A percentile compares a stretch with the other conserved stretches of the same genome.
Conservation (phyloP, 441 rosid species). For the Capsella rubella region DNA sequence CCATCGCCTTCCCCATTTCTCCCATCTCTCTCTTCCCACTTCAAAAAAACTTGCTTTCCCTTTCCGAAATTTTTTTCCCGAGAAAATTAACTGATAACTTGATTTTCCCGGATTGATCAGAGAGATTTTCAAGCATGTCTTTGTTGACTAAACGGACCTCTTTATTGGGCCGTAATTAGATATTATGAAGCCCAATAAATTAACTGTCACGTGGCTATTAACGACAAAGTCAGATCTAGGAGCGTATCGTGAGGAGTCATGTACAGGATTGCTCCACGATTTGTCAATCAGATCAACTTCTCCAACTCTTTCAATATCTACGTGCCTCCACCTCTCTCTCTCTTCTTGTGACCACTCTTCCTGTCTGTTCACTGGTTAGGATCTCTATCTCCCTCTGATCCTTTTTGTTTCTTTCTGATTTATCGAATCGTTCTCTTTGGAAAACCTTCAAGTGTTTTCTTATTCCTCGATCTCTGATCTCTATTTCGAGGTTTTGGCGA, state of each 20-base stretch:
- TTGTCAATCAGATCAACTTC: conserved; percentile 40
- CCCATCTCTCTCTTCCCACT: conserved; percentile 38
- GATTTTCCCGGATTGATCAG: not conserved
- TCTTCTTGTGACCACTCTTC: conserved; percentile 47
- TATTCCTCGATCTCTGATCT: conserved; percentile 29
- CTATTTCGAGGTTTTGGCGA: not conserved
- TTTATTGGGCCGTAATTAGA: conserved; percentile 29
- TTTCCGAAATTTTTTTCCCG: conserved; percentile 5
- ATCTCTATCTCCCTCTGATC: conserved; percentile 22
- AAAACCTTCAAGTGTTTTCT: conserved; percentile 25
- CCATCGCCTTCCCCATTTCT: conserved; percentile 76
- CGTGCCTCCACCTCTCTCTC: conserved; percentile 38
- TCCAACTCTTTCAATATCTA: conserved; percentile 39
- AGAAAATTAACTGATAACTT: conserved; percentile 17
- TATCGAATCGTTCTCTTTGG: conserved; percentile 9
- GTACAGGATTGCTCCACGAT: conserved; percentile 37
- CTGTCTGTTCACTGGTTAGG: conserved; percentile 40
- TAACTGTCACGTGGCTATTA: conserved; percentile 11
- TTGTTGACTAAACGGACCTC: not conserved
- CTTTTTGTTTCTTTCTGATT: conserved; percentile 31
- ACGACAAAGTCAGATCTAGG: not conserved
- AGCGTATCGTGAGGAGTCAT: conserved; percentile 33
- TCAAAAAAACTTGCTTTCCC: conserved; percentile 4
- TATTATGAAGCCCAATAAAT: conserved; percentile 30
- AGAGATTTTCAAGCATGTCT: not conserved